Conservation (phyloP, 306 rosid species). For the Psophocarpus tetragonolobus region DNA sequence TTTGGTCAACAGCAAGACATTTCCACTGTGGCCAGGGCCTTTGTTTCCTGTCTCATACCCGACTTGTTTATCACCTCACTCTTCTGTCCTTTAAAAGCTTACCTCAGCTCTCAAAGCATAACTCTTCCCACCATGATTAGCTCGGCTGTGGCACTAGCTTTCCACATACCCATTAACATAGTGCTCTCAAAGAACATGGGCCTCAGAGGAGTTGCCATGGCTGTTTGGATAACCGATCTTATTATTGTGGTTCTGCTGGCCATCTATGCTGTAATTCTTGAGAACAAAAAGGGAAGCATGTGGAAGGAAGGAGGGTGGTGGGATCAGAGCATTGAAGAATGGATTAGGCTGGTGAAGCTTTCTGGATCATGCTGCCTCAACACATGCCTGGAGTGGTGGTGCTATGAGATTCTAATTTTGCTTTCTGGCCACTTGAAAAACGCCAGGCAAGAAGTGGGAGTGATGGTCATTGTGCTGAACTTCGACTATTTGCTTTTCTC, state of each 20-base stretch:
- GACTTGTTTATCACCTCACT: conserved; percentile 66
- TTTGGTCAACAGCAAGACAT: conserved; percentile 77
- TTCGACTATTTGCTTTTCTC: conserved; percentile 76
- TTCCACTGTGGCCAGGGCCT: conserved; percentile 53
- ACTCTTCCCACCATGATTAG: conserved; percentile 79
- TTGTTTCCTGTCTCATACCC: conserved; percentile 67
- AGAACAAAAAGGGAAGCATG: conserved; percentile 37
- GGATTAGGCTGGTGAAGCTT: conserved; percentile 70
- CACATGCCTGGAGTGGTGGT: conserved; percentile 97
- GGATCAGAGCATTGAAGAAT: conserved; percentile 58
- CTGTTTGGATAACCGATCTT: conserved; percentile 80
- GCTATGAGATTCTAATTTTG: conserved; percentile 80
- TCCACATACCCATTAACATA: conserved; percentile 74
- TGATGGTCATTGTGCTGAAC: conserved; percentile 63
- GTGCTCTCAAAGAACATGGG: conserved; percentile 66
- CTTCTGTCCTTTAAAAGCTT: conserved; percentile 79
- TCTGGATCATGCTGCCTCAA: conserved; percentile 83
- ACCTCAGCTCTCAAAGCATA: conserved; percentile 68
- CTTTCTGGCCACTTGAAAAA: conserved; percentile 72
- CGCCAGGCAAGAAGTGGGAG: conserved; percentile 62
- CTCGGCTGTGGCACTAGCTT: conserved; percentile 60
- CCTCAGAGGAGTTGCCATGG: conserved; percentile 71
- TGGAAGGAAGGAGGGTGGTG: conserved; percentile 83
- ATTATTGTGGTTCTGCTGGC: conserved; percentile 58
- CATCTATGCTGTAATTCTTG: conserved; percentile 49